These are phyloP conservation scores for Hypoxylon cercidicola DNA, from an alignment of 495 filamentous ascomycete genomes.

Conservation along the genomic window DNA sequence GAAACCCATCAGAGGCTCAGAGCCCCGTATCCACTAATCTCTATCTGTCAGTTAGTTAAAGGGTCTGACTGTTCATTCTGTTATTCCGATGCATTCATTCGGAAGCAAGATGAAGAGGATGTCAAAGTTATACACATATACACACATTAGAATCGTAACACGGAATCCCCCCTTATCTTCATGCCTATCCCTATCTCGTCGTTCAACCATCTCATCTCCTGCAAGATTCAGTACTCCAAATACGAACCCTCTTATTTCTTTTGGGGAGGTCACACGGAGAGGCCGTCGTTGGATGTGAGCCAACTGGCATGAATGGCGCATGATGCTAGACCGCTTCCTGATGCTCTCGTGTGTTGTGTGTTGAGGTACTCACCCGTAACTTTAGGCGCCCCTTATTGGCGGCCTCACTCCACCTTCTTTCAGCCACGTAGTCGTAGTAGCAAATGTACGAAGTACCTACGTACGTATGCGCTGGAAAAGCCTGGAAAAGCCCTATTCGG, in stretches of 20 bases:
- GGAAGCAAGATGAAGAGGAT: constrained; percentile 1
- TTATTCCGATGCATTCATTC: too few species aligned
- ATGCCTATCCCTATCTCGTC: constrained; percentile 12
- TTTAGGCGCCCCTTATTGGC: constrained; percentile 22
- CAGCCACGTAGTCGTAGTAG: constrained; percentile 37
- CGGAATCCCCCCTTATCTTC: neutral
- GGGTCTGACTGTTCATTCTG: too few species aligned
- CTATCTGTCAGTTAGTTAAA: neutral
- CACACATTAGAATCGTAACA: constrained; percentile 14
- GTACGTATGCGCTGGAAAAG: constrained; percentile 27
- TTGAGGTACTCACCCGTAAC: constrained; percentile 13
- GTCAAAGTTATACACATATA: neutral
- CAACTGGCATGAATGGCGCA: constrained; percentile 8
- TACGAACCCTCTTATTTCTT: neutral
- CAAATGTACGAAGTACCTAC: too few species aligned
- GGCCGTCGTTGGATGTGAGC: neutral
- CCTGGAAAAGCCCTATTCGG: neutral
- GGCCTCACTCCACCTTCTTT: constrained; percentile 29
- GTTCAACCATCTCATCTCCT: constrained; percentile 10
- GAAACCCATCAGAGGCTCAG: constrained; percentile 19
- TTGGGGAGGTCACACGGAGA: neutral
- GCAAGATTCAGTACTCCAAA: neutral
- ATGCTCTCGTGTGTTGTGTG: constrained; percentile 2
- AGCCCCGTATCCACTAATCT: constrained; percentile 18
- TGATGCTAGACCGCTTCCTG: constrained; percentile 27